Evolutionary conservation across 1,284 basidiomycete species (phyloP), one percentile per base, ranked within the genome.

Genomic region (Neolentinus lepideus): DNA sequence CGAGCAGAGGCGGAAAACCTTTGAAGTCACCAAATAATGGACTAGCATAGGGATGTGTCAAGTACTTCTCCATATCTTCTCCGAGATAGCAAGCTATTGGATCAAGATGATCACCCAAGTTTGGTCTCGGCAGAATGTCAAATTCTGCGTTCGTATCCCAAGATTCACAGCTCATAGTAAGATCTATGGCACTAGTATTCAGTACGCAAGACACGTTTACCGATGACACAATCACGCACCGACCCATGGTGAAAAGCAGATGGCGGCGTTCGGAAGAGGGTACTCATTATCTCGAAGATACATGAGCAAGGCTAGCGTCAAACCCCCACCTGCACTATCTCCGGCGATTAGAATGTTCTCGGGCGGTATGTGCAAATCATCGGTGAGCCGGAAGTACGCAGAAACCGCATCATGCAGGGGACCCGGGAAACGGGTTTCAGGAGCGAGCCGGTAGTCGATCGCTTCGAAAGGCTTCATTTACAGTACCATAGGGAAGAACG

Each of bases 11-110:
- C 9, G 96, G 96, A 11, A 99, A 73, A 8, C 88, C 90, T 26
- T 77, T 76, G 63, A 97, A 86, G 66, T 95, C 85, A 16, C 96
- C 96, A 64, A 98, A 99, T n/a, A 99, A 74, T 0, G 95, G 94
- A 60, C 91, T 93, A 4, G 90, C 96, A 66, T 99, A 99, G 2
- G 96, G 96, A 69, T 99, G 95, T 0, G 94, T 97, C 53, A 98
- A 74, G 66, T 92, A 97, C 57, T 82, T 76, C 64, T 89, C 82
- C 64, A 94, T 85, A 35, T 87, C 79, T 36, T 91, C 88, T 11
- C 96, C 96, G 2, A 99, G 85, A 66, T 98, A 97, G 61, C 95
- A 89, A 19, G 83, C 83, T 52, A 99, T 89, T 0, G 97, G 96
- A 67, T 99, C 93, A 66, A 98, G 80, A 65, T 95, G 94, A 63